Evolutionary conservation across 805 yeast genomes (phyloP), one percentile per base, ranked within the genome.

Genomic region (Phaffomyces antillensis): DNA sequence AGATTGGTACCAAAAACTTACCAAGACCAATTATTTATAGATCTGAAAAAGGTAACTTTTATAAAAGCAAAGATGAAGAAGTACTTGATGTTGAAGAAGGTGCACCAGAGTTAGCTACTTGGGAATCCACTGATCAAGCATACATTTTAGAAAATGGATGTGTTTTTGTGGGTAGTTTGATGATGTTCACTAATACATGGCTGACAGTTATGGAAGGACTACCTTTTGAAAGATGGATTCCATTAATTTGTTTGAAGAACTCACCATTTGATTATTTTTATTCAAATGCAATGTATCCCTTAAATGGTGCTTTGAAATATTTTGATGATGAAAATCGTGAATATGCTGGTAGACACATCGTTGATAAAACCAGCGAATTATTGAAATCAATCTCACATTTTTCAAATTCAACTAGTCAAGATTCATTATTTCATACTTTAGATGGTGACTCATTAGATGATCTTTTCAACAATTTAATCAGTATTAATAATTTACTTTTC

Each of bases 241-340:
- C 68, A 2, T 68, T 77, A 33, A 57, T 83, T 8, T 67, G 73
- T 2, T 54, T 80, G 44, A 63, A 70, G 9, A 73, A 78, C 43
- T 73, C 77, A 3, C 83, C 91, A 0, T 82, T 70, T 58, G 89
- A 84, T 53, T 79, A 72, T 52, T 68, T 74, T 6, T 64, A 71
- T 32, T 77, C 87, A 2, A 73, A 72, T 47, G 76, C 81, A 0
- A 61, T 79, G 50, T 66, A 71, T 35, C 75, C 80, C 18, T 60
- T 79, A 28, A 66, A 76, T 30, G 79, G 77, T 23, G 72, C 79
- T 2, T 64, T 82, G 37, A 78, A 75, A 52, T 69, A 70, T 40
- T 72, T 80, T 44, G 85, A 79, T 54, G 79, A 76, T 38, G 77
- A 76, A 37, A 67, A 71, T 35, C 70, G 76, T 25, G 71, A 69